phyloP scores from a whole-genome alignment of 768 basidiomycete genomes.

The Pleurotus platypus region DNA sequence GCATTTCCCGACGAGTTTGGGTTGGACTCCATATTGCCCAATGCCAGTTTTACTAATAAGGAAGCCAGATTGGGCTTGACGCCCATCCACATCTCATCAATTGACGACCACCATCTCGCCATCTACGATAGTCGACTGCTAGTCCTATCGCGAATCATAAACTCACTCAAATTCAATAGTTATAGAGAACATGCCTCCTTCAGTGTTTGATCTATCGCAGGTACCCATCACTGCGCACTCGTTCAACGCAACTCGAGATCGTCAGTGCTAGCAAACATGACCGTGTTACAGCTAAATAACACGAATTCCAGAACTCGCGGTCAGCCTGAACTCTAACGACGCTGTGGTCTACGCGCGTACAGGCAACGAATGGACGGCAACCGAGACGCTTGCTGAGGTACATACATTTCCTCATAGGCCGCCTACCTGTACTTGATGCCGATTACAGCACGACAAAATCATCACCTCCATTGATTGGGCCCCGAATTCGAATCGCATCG shows the following conservation, averaged over 20 bases:
- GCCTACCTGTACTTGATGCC: not conserved
- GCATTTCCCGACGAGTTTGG: too few relatives aligned
- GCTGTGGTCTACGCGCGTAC: constrained; percentile 73
- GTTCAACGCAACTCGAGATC: constrained; percentile 84
- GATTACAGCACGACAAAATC: constrained; percentile 80
- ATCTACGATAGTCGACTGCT: constrained; percentile 17
- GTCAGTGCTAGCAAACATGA: constrained; percentile 44
- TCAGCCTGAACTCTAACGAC: constrained; percentile 88
- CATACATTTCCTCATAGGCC: constrained; percentile 9
- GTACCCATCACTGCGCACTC: constrained; percentile 85
- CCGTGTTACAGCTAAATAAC: not conserved
- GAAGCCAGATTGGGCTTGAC: too few relatives aligned
- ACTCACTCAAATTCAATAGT: not conserved
- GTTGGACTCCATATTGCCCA: too few relatives aligned
- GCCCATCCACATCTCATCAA: too few relatives aligned
- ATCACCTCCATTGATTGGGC: constrained; percentile 99
- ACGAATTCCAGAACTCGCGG: constrained; percentile 73
- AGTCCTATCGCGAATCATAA: constrained; percentile 14
- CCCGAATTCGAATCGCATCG: constrained; percentile 92
- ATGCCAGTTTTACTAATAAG: too few relatives aligned
- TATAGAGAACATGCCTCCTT: constrained; percentile 45
- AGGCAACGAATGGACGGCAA: constrained; percentile 64
- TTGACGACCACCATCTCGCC: too few relatives aligned
- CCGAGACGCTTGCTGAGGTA: constrained; percentile 86
- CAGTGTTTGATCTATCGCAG: constrained; percentile 77